Evolutionary conservation across 176 grass and related monocot species (phyloP).

Genomic region (Oryza meridionalis): DNA sequence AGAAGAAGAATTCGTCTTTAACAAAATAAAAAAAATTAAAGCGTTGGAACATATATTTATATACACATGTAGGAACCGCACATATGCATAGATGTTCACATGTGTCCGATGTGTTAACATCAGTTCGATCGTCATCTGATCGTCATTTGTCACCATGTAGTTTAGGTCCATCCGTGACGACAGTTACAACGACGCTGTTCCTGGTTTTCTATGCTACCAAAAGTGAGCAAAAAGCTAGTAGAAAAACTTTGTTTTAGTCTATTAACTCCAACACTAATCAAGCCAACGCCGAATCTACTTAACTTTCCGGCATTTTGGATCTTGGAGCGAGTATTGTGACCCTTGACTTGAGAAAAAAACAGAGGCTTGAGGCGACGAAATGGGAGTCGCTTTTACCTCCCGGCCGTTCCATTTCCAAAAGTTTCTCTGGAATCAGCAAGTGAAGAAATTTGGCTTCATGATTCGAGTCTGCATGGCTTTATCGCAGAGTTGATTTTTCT

Average conservation of each 20-base stretch:
- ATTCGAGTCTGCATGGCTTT: background rate
- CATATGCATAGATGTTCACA: background rate
- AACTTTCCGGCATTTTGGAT: slow-evolving; percentile 45
- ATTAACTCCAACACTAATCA: background rate
- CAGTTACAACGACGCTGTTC: background rate
- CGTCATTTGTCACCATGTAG: slow-evolving; percentile 12
- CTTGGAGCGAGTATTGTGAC: background rate
- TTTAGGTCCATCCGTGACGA: background rate
- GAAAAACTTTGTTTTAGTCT: background rate
- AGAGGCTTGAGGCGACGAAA: background rate
- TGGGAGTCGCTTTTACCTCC: background rate
- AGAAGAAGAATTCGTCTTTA: background rate
- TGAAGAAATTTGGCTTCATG: background rate
- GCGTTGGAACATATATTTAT: background rate
- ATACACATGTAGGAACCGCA: background rate
- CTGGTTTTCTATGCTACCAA: background rate
- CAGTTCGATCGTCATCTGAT: slow-evolving; percentile 11
- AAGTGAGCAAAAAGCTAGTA: background rate
- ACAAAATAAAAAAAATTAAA: background rate
- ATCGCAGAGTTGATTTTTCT: background rate
- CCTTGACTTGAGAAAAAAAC: slow-evolving; percentile 16
- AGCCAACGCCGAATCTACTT: slow-evolving; percentile 24
- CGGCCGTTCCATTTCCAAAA: slow-evolving; percentile 10
- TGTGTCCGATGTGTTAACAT: background rate
- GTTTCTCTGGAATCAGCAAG: background rate